Evolutionary conservation across 2,329 filamentous ascomycete species (phyloP), one percentile per base, ranked within the genome.

Genomic region (Didymosphaeria variabile): DNA sequence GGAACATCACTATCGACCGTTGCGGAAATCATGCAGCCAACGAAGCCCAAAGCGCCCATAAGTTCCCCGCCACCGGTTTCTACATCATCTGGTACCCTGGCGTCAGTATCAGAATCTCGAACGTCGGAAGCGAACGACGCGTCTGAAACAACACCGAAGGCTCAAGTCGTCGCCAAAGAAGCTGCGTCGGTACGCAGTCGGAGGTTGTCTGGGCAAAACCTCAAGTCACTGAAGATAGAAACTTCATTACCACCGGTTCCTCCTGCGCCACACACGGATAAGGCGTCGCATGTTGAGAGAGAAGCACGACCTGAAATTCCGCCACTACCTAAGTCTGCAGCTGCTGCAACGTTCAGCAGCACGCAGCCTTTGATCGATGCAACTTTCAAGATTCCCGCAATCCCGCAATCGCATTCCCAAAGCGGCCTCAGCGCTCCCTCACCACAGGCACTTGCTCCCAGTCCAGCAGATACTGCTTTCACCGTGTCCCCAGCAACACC

Each of bases 171-270:
- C 23, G 63, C 63, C 17, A 77, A 74, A 56, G 73, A 76, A 10
- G 63, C 68, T 9, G 62, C 73, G 42, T 75, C 88, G 44, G 91
- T 96, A 55, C 87, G 92, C 56, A 92, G 86, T 68, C 87, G 94
- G 62, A 87, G 94, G 63, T 81, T 97, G 34, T 97, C 94, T 3
- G 91, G 91, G 8, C 90, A 92, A 69, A 92, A 92, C 69, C 82
- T 87, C 15, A 94, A 91, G 75, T 91, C 94, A 71, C 82, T 98
- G 54, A 97, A 93, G 79, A 97, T 98, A 58, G 92, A 97, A 77
- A 97, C 93, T 12, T 80, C 78, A 12, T 66, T 79, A 52, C 79
- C 75, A 54, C 77, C 77, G 12, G 71, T 77, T 31, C 67, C 69
- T 51, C 64, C 72, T 31, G 73, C 68, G 21, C 74, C 75, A 34